A percentile compares a stretch with the other conserved stretches of the same genome.
phyloP scores from a whole-genome alignment of 495 filamentous ascomycete species.

The Pseudomonodictys pantanalensis region DNA sequence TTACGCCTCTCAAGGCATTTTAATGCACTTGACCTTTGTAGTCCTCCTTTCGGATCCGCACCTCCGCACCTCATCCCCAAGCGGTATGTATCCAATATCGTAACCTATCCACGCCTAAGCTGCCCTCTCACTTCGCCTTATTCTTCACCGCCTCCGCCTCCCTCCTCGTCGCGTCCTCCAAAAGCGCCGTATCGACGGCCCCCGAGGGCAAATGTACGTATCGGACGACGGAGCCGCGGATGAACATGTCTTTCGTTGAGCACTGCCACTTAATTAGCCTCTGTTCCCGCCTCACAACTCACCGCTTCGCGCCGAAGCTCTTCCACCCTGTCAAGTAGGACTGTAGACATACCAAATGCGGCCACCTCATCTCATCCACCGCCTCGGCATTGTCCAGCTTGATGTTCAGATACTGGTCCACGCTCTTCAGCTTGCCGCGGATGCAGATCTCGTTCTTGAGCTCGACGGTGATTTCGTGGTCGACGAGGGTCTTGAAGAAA shows the following conservation, averaged over 20 bases:
- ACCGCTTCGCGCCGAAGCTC: neutral
- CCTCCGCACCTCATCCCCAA: no score
- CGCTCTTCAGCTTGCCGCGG: constrained; percentile 87
- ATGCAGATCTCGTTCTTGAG: constrained; percentile 99
- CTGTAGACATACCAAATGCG: constrained; percentile 66
- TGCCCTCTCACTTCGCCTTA: constrained; percentile 24
- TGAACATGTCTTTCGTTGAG: constrained; percentile 98
- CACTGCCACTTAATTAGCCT: constrained; percentile 44
- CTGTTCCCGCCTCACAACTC: neutral
- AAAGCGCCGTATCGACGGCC: constrained; percentile 80
- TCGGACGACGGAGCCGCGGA: constrained; percentile 90
- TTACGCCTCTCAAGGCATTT: no score
- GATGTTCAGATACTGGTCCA: constrained; percentile 98
- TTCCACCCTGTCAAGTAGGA: no score
- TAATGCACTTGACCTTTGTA: no score
- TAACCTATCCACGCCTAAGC: neutral
- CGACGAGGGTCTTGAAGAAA: constrained; percentile 99
- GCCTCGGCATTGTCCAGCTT: constrained; percentile 94
- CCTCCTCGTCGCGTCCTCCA: constrained; percentile 95
- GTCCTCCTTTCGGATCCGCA: no score
- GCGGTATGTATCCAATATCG: no score
- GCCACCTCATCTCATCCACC: constrained; percentile 85
- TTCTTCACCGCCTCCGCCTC: constrained; percentile 40
- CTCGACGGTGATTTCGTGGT: constrained; percentile 93
- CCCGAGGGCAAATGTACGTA: constrained; percentile 90